These are phyloP conservation scores for Neurospora sublineolata DNA, from an alignment of 495 filamentous ascomycete species.

Conservation along the genomic window DNA sequence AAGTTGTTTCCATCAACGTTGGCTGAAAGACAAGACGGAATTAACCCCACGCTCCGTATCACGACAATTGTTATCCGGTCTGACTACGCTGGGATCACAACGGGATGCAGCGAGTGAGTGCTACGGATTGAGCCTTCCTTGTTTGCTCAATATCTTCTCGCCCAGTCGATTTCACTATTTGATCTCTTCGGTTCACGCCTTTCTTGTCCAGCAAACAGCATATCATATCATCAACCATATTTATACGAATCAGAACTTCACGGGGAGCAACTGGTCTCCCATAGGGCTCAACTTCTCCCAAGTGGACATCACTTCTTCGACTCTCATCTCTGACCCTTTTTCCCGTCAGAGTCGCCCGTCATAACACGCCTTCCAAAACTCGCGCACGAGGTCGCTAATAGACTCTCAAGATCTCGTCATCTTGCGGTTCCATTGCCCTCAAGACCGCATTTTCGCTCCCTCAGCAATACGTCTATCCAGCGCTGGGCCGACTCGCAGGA, in stretches of 20 bases:
- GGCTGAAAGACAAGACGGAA: neutral
- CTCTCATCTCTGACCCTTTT: neutral
- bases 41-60: neutral
- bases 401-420: neutral
- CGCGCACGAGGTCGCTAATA: neutral
- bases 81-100: neutral
- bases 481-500: neutral
- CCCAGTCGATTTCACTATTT: neutral
- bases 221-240: neutral
- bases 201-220: neutral
- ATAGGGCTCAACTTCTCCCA: neutral
- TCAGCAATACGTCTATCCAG: neutral
- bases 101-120: neutral
- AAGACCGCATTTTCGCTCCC: neutral
- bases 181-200: neutral
- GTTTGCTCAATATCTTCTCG: neutral
- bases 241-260: neutral
- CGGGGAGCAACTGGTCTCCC: neutral
- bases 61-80: neutral
- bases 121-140: neutral
- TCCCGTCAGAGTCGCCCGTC: neutral
- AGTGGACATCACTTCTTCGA: neutral
- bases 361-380: neutral
- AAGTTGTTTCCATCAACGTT: neutral
- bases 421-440: neutral